Evolutionary conservation across 352 stramenopile species (phyloP).

Genomic region (Phytopythium aichiense): DNA sequence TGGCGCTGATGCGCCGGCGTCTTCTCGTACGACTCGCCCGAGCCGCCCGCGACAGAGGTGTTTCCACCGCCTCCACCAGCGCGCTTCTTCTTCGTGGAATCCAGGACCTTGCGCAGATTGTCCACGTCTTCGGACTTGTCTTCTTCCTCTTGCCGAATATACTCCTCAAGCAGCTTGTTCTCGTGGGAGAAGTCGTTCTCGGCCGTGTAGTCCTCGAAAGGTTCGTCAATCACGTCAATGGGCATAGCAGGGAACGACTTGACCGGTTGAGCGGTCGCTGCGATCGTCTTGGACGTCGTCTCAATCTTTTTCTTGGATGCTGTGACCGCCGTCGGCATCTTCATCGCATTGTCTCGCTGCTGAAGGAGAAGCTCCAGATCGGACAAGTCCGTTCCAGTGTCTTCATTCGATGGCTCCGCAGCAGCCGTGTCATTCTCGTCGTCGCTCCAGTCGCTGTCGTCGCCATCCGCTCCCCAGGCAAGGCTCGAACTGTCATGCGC

Average conservation of each 20-base stretch:
- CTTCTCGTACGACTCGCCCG: constrained; percentile 73
- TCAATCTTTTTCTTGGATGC: constrained; percentile 7
- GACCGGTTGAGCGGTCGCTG: not conserved
- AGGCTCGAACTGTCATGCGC: constrained; percentile 19
- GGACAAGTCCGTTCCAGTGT: constrained; percentile 16
- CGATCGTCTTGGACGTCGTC: constrained; percentile 6
- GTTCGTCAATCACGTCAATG: constrained; percentile 78
- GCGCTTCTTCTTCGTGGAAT: constrained; percentile 43
- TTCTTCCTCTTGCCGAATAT: constrained; percentile 78
- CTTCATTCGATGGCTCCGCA: constrained; percentile 7
- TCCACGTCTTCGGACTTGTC: constrained; percentile 67
- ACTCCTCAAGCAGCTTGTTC: constrained; percentile 66
- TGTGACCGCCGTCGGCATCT: constrained; percentile 10
- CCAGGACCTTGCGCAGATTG: constrained; percentile 56
- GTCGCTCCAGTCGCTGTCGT: constrained; percentile 76
- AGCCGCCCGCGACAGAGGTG: constrained; percentile 5
- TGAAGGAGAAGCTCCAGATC: constrained; percentile 69
- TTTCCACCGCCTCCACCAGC: constrained; percentile 6
- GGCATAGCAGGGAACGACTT: constrained; percentile 51
- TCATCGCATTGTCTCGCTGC: constrained; percentile 67
- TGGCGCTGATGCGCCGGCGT: constrained; percentile 67
- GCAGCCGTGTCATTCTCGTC: constrained; percentile 31
- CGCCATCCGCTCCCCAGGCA: constrained; percentile 35
- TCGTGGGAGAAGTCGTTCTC: constrained; percentile 73
- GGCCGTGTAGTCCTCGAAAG: constrained; percentile 56